Base-by-base conservation (phyloP, 2,329 filamentous ascomycete genomes). In the Coleophoma crateriformis region DNA sequence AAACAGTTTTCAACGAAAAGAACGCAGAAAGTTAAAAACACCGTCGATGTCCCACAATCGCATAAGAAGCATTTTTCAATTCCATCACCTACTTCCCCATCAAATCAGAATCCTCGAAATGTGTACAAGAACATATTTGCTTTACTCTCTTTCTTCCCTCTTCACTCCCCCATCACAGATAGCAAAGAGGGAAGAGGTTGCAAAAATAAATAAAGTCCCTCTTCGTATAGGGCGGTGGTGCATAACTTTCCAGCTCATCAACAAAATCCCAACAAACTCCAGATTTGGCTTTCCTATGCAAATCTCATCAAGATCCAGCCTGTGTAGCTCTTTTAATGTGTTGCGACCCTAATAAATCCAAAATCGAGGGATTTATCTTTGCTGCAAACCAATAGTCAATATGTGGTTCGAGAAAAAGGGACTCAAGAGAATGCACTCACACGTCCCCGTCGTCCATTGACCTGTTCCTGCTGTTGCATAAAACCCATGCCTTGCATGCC, bases 391-490 rank as follows among this genome's bases (percentile, higher is more conserved):
- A 20, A 15, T 10, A 33, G 19, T 44, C 22, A 44, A 27, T 44
- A n/a, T 27, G 14, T n/a, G 12, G 8, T 32, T n/a, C 15, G 8
- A 10, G n/a, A 5, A 20, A 44, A 27, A 14, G 32, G 11, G 19
- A 13, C 19, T 14, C 14, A 33, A n/a, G 15, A 27, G 27, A 15
- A n/a, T 35, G 13, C 57, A 60, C 58, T 46, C 75, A 81, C 78
- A 62, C 81, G 76, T 66, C 80, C 80, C 58, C 81, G 76, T 65
- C 80, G 70, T 55, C 69, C 64, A 64, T 78, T 80, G 56, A 71
- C 72, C 58, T 78, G 77, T 57, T 79, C 77, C 60, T 82, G 78
- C 55, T 81, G 78, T 54, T 74, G 73, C 68, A 77, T 70, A 59
- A 78, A 81, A 15, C 71, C 73, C 67, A 78, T 72, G 56, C 71